Percentiles rank a stretch among this genome's conserved stretches.
Conservation (phyloP, 345 rosid genomes). For the Abelmoschus esculentus region DNA sequence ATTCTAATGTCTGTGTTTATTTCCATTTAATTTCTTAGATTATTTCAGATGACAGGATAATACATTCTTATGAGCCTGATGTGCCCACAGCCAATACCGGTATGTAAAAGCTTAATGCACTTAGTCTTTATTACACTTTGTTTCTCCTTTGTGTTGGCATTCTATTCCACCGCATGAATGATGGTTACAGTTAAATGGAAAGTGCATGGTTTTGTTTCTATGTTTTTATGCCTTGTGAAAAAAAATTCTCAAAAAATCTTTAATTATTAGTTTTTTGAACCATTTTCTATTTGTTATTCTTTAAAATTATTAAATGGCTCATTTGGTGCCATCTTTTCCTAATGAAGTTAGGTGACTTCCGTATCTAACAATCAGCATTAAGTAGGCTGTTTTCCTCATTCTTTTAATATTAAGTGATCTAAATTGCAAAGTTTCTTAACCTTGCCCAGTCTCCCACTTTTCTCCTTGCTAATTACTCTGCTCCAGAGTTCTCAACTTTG, state of each 20-base stretch:
- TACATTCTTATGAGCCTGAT: conserved; percentile 58
- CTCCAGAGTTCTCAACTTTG: background rate
- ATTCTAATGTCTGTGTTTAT: conserved; percentile 8
- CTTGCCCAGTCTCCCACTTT: no score
- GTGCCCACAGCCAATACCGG: conserved; percentile 40
- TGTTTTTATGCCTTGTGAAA: no score
- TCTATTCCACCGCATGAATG: background rate
- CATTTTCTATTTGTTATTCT: conserved; percentile 8
- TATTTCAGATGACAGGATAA: conserved; percentile 22
- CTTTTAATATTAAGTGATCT: background rate
- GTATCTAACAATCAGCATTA: background rate
- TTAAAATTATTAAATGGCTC: conserved; percentile 1
- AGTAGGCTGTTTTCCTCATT: background rate
- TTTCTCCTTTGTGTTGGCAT: background rate
- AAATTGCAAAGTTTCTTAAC: background rate
- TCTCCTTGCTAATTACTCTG: background rate
- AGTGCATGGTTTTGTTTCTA: conserved; percentile 5
- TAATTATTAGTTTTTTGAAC: no score
- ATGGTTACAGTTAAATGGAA: background rate
- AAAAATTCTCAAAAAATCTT: no score
- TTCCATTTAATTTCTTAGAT: conserved; percentile 27
- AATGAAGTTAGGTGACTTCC: background rate
- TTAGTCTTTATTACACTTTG: conserved; percentile 4
- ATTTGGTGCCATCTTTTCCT: background rate
- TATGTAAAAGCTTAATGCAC: conserved; percentile 26